These are phyloP conservation scores for Pichia nanzhaoensis DNA, from an alignment of 805 yeast species.

Conservation along the genomic window DNA sequence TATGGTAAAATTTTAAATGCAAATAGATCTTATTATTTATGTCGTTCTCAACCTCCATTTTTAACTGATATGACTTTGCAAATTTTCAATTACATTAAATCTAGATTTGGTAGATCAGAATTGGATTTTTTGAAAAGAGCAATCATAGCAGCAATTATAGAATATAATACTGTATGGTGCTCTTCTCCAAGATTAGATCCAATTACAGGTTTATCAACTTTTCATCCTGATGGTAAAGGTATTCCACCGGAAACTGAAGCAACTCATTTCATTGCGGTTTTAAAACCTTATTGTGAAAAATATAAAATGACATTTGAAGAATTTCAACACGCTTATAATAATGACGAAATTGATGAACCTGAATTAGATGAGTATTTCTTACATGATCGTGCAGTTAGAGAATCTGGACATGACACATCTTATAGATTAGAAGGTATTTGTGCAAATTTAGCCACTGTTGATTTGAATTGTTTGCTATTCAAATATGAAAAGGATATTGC, in stretches of 20 bases:
- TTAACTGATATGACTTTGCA: conserved; percentile 84
- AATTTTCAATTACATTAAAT: conserved; percentile 49
- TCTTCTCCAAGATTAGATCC: conserved; percentile 65
- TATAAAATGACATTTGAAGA: conserved; percentile 50
- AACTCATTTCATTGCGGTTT: conserved; percentile 71
- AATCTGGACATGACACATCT: conserved; percentile 93
- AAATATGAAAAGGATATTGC: conserved; percentile 89
- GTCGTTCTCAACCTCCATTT: conserved; percentile 96
- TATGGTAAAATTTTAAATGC: conserved; percentile 94
- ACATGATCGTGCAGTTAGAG: conserved; percentile 93
- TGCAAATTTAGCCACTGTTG: conserved; percentile 86
- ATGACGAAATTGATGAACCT: conserved; percentile 61
- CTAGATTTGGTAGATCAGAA: conserved; percentile 38
- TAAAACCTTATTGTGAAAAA: conserved; percentile 63
- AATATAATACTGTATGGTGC: conserved; percentile 78
- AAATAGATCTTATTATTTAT: conserved; percentile 81
- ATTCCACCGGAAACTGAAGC: conserved; percentile 96
- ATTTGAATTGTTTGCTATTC: conserved; percentile 76
- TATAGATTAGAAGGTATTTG: conserved; percentile 86
- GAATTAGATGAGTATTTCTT: conserved; percentile 80
- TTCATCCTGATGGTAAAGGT: conserved; percentile 87
- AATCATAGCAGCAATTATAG: conserved; percentile 73
- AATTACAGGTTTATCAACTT: conserved; percentile 75
- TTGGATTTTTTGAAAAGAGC: conserved; percentile 60
- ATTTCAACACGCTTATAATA: conserved; percentile 65